Evolutionary conservation across 2,329 filamentous ascomycete species (phyloP), one percentile per base, ranked within the genome.

Genomic region (Penicillium italicum): DNA sequence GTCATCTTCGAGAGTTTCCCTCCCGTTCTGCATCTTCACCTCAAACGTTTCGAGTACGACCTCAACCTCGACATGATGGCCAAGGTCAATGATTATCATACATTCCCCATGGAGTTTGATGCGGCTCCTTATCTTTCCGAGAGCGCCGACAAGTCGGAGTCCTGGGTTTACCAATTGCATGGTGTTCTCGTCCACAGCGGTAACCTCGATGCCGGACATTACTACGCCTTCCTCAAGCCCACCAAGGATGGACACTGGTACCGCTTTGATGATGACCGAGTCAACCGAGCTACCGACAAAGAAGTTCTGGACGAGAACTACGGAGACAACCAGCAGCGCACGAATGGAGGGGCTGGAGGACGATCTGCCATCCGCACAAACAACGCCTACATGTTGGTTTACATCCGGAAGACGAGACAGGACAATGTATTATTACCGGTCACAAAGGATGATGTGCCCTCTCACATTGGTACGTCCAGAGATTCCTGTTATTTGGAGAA

Each of bases 301-400:
- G 94, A 99, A 72, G 93, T 95, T 0, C 77, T 97, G 31, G 94
- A 97, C 69, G 95, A 99, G 62, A 99, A 97, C 73, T 99, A 90
- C 74, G 94, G 94, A 42, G 94, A 94, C 51, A 91, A 96, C 68
- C 95, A 91, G 69, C 72, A 81, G 50, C 76, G 81, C 44, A 72
- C 76, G 9, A 85, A 86, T 58, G 84, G 84, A 8, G 76, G 77
- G n/a, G 62, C 74, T 33, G 81, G 80, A 47, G 80, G 84, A 54
- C 79, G 85, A 53, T 38, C 87, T 87, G 64, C 85, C 84, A 2
- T 87, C 86, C 66, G 85, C 84, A 10, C 76, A 84, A 37, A 82
- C 82, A 99, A 92, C 72, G 95, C 94, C 5, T 99, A 99, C 79
- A 99, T 99, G 94, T 77, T 99, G 79, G 95, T 99, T 2, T 99